Evolutionary conservation across 768 basidiomycete species (phyloP), one percentile per base, ranked within the genome.

Genomic region (Mycena galericulata): DNA sequence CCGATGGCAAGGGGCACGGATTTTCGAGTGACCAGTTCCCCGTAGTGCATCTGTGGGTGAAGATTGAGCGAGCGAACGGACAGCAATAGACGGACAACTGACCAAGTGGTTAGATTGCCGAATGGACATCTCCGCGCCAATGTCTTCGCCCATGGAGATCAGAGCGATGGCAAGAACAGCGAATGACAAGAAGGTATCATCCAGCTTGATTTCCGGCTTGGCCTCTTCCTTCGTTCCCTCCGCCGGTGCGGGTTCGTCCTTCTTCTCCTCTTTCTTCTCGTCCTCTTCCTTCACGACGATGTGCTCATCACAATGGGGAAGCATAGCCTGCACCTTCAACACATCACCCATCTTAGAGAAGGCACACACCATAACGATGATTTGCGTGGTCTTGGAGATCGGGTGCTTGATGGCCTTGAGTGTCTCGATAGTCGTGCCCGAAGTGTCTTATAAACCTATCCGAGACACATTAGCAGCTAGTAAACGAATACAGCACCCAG

Each of bases 91-190:
- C 24, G 47, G 43, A 26, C 7, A 27, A 82, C 90, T 73, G 71
- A 97, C 97, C 60, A 99, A 84, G 77, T 99, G 98, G 79, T 98
- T 98, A 85, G 99, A 97, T 74, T 97, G 95, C 71, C 98, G 84
- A 74, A 99, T 81, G 20, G 94, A 91, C 98, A 99, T 99, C 79
- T 99, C 95, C 2, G 96, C 91, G 53, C 98, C 98, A 53, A 98
- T 90, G 26, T 99, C 97, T 80, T 99, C 98, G 22, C 98, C 98
- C 96, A 99, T 98, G 5, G 98, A 91, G 46, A 99, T 93, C 65
- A 99, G 80, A 0, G 97, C 91, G 74, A 99, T 94, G 29, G 96
- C 98, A 62, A 99, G 85, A 32, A 97, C 96, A 18, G 97, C 94
- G 69, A 98, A 93, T 0, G 95, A 89, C 78, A 98, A 94, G 86